phyloP scores from a whole-genome alignment of 345 rosid species.

The Pugionium dolabratum region DNA sequence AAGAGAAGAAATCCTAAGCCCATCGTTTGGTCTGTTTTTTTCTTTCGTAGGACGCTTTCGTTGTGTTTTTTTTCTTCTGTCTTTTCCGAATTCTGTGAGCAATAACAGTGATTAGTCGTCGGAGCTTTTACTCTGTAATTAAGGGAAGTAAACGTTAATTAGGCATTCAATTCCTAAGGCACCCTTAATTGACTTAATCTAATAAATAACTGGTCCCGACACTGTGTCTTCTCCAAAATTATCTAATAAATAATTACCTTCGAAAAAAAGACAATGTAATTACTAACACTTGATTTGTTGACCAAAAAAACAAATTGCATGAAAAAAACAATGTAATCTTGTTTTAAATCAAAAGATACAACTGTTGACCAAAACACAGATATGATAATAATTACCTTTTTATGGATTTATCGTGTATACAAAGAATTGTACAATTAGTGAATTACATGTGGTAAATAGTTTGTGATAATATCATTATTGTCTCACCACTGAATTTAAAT shows the following conservation, averaged over 20 bases:
- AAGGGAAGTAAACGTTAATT: conserved; percentile 34
- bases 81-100: conserved; percentile 20
- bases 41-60: conserved; percentile 1
- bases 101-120: conserved; percentile 20
- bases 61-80: background rate
- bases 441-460: too few species aligned
- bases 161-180: conserved; percentile 15
- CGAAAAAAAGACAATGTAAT: background rate
- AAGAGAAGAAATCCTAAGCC: conserved; percentile 48
- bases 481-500: too few species aligned
- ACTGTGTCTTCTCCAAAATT: background rate
- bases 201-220: conserved; percentile 1
- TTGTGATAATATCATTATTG: too few species aligned
- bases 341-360: background rate
- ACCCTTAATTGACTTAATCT: background rate
- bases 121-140: conserved; percentile 33
- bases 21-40: conserved; percentile 14
- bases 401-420: too few species aligned
- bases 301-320: background rate
- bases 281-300: conserved; percentile 5
- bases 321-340: background rate
- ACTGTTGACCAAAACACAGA: background rate
- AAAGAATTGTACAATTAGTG: too few species aligned
- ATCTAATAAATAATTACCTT: too few species aligned
- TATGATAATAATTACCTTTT: too few species aligned